phyloP scores from a whole-genome alignment of 306 rosid species.

The Lathyrus tuberosus region DNA sequence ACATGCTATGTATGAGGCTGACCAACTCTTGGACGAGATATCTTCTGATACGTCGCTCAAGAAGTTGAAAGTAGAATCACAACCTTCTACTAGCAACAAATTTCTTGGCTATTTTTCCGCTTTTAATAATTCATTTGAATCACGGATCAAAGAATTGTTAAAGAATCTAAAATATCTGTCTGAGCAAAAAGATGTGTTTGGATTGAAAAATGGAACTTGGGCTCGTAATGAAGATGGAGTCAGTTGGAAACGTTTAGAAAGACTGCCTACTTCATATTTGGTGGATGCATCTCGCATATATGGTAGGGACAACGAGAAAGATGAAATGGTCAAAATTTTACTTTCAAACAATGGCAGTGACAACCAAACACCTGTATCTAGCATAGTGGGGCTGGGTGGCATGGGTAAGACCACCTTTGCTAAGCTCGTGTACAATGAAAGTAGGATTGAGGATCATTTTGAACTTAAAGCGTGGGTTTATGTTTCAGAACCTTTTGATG shows the following conservation, averaged over 20 bases:
- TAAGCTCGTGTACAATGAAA: conserved; percentile 22
- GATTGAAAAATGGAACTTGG: not conserved
- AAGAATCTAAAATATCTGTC: not conserved
- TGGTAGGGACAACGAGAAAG: conserved; percentile 24
- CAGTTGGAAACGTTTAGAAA: not conserved
- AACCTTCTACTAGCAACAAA: not conserved
- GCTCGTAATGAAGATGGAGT: not conserved
- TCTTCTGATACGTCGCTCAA: not conserved
- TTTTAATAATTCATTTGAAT: conserved; percentile 2
- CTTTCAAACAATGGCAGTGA: not conserved
- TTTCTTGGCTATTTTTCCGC: not conserved
- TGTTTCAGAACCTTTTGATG: no score
- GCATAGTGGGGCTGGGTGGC: not conserved
- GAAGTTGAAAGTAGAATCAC: not conserved
- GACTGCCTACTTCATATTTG: conserved; percentile 29
- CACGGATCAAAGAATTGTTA: not conserved
- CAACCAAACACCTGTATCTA: no score
- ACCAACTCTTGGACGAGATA: conserved; percentile 46
- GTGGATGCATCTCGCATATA: conserved; percentile 16
- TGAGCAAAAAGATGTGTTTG: not conserved
- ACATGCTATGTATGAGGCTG: conserved; percentile 26
- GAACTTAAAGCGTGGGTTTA: no score
- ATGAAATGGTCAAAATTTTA: not conserved
- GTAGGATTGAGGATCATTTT: no score
- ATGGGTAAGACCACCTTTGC: conserved; percentile 39